Evolutionary conservation across 1,284 basidiomycete genomes (phyloP), one percentile per base, ranked within the genome.

Genomic region (Puccinia brachypodii): DNA sequence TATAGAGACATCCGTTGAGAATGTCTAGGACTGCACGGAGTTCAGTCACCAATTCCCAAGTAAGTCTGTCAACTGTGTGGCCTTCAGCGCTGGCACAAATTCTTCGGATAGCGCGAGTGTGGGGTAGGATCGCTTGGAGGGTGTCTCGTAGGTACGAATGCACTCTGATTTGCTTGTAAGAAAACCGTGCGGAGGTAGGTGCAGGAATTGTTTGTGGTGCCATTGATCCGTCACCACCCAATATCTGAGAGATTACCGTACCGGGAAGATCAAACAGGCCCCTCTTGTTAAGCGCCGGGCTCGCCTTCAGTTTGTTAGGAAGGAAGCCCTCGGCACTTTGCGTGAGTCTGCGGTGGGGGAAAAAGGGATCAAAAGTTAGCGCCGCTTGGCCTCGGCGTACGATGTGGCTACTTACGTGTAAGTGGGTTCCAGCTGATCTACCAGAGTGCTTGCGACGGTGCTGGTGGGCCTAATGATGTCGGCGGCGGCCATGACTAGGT

Each of bases 1-100:
- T 50, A 6, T 31, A 53, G 8, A 72, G 22, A 25, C 69, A 72
- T 19, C 44, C 69, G 16, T 31, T 47, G 13, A 72, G 28, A n/a
- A 72, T 72, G 0, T 33, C 28, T 1, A 72, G 42, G 13, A 72
- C 50, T 4, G 9, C 44, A 8, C 69, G 69, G 13, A 72, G 47
- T 36, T 72, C 69, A 53, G n/a, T 38, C 6, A 50, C 69, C 28
- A 72, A 50, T 3, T 50, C 28, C 69, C 69, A 72, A 25, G 44
- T 38, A 13, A 72, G 31, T 7, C 50, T 19, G 6, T 72, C 44
- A 25, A 28, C 69, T 7, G 47, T 25, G 13, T 28, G 13, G 16
- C 16, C 28, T 2, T 19, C 28, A 13, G 31, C 28, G 22, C 33
- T 40, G n/a, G 42, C 22, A 13, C 28, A 44, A n/a, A 72, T 42